A percentile compares a stretch with the other conserved stretches of the same genome.
Evolutionary conservation across 768 basidiomycete genomes (phyloP).

Genomic region (Suillus discolor): DNA sequence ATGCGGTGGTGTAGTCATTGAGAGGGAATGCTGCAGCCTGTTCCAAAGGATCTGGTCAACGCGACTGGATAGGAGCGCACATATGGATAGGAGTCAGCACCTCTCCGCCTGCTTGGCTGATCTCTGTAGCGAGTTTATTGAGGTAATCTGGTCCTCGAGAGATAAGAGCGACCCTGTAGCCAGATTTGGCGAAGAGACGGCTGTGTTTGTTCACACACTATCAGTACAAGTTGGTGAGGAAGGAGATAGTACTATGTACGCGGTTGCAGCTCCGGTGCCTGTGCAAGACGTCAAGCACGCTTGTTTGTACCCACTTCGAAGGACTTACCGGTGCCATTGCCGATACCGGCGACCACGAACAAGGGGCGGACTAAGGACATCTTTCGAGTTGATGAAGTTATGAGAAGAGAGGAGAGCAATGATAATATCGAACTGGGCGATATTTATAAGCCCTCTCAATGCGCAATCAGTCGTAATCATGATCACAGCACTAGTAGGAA

Average conservation of each 20-base stretch:
- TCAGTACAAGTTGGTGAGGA: neutral
- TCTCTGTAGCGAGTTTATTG: slow-evolving; percentile 53
- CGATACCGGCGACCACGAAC: slow-evolving; percentile 60
- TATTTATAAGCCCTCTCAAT: slow-evolving; percentile 18
- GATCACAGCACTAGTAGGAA: too few relatives aligned
- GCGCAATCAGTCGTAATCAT: slow-evolving; percentile 1
- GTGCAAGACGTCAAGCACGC: slow-evolving; percentile 7
- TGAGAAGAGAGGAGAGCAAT: neutral
- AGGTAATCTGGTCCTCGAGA: slow-evolving; percentile 58
- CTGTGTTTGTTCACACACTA: slow-evolving; percentile 33
- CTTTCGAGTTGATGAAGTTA: slow-evolving; percentile 5
- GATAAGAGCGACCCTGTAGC: slow-evolving; percentile 68
- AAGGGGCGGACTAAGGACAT: slow-evolving; percentile 47
- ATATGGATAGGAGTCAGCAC: slow-evolving; percentile 30
- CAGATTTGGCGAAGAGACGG: slow-evolving; percentile 59
- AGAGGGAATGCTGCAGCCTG: slow-evolving; percentile 63
- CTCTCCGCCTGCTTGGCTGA: slow-evolving; percentile 60
- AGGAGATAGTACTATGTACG: slow-evolving; percentile 39
- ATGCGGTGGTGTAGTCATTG: slow-evolving; percentile 48
- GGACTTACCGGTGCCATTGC: slow-evolving; percentile 39
- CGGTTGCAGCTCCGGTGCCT: slow-evolving; percentile 62
- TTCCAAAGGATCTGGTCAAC: neutral
- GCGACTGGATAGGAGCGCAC: neutral
- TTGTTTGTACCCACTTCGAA: neutral
- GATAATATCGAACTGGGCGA: neutral